Evolutionary conservation across 1,139 yeast species (phyloP).

Genomic region (Hansenula lynferdii): DNA sequence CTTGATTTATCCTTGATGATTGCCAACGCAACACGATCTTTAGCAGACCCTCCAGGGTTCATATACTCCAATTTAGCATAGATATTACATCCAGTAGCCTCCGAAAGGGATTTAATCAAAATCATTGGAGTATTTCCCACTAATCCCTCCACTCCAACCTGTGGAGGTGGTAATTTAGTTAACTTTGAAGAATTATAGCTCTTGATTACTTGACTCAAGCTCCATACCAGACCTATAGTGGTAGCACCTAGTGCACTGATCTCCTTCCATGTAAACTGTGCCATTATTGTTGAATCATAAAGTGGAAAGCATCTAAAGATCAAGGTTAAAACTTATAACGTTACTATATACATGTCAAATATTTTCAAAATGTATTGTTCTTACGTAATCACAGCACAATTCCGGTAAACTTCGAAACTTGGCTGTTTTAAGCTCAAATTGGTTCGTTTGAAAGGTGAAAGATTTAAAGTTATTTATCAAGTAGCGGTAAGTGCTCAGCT

Average conservation of each 20-base stretch:
- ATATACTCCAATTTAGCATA: slow-evolving; percentile 82
- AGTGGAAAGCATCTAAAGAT: too few species aligned
- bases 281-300: too few species aligned
- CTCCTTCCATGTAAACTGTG: slow-evolving; percentile 18
- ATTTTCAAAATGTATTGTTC: too few species aligned
- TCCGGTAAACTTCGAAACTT: too few species aligned
- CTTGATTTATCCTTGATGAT: slow-evolving; percentile 68
- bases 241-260: slow-evolving; percentile 18
- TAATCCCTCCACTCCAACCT: slow-evolving; percentile 48
- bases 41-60: slow-evolving; percentile 96
- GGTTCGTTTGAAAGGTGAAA: too few species aligned
- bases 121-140: slow-evolving; percentile 91
- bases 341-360: too few species aligned
- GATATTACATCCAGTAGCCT: slow-evolving; percentile 72
- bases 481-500: too few species aligned
- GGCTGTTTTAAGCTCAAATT: too few species aligned
- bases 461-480: too few species aligned
- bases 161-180: slow-evolving; percentile 21
- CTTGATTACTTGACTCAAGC: neutral
- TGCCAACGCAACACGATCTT: slow-evolving; percentile 89
- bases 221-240: slow-evolving; percentile 9
- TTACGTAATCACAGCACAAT: too few species aligned
- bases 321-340: too few species aligned
- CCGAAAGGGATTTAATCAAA: slow-evolving; percentile 69
- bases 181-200: slow-evolving; percentile 4